Base-by-base conservation (phyloP, 176 grass and related monocot species). In the Alloteropsis semialata region DNA sequence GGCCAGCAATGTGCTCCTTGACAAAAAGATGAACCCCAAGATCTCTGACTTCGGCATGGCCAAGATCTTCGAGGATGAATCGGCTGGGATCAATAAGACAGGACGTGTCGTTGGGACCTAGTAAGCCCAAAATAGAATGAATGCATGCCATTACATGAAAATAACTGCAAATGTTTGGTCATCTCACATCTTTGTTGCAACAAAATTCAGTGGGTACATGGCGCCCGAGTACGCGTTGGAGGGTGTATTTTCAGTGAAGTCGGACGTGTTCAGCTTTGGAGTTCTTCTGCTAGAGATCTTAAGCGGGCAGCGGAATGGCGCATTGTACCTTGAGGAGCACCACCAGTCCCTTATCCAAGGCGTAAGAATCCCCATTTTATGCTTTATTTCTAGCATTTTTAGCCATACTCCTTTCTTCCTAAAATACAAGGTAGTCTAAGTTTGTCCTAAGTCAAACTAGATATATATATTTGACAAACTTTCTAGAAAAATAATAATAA, bases 1-100 rank as follows among this genome's bases (percentile, higher is more conserved):
- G 75, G 94, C 94, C n/a, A 94, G 94, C 69, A 97, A 97, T 59
- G 94, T 97, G 29, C 78, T 97, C 33, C 84, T 97, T 62, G 92
- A 97, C 41, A 39, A 91, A 53, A 87, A 92, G 66, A 97, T 97
- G 94, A 91, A 83, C 39, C 94, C 94, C 33, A 97, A 97, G 84
- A 97, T 97, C 65, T 94, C 94, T 37, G 94, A 97, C 55, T 97
- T 97, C 45, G 94, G 94, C 68, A 97, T 94, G 94, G 94, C 94
- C 48, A 97, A 92, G 83, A 97, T 94, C 58, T 97, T 90, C 37
- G 80, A 97, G 27, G 88, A 91, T 28, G 94, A 97, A 56, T 76
- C 55, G 18, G 67, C 57, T 57, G 87, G 88, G 54, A 65, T 97
- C 67, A 94, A 49, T 49, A 49, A 92, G 82, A 94, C 77, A 3